These are phyloP conservation scores for Trichoderma sp. DNA, from an alignment of 2,329 filamentous ascomycete species.

Conservation along the genomic window DNA sequence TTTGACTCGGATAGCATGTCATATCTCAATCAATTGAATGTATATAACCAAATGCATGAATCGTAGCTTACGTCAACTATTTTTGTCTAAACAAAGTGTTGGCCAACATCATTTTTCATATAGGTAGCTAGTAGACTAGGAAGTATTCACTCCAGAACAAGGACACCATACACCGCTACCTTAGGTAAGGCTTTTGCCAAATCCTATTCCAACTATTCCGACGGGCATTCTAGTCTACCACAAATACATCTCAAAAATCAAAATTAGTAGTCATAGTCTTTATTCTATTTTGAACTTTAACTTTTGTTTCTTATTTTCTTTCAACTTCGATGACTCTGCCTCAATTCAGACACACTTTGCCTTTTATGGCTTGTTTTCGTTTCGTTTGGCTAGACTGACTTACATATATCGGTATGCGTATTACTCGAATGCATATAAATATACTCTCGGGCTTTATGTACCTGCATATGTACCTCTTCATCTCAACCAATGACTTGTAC, in stretches of 20 bases:
- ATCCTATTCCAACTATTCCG: background rate
- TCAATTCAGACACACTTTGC: too few species aligned
- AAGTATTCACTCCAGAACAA: background rate
- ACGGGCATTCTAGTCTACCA: background rate
- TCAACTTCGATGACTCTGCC: too few species aligned
- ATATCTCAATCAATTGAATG: background rate
- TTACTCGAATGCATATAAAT: too few species aligned
- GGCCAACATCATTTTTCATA: too few species aligned
- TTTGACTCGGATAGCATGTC: too few species aligned
- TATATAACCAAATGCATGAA: background rate
- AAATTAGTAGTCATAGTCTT: background rate
- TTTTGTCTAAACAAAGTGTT: background rate
- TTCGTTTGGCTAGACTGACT: too few species aligned
- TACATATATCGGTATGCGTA: too few species aligned
- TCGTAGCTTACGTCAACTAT: background rate
- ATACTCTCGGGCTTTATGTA: too few species aligned
- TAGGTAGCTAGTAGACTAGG: background rate
- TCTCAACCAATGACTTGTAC: background rate
- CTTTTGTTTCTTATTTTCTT: too few species aligned
- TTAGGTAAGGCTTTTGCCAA: background rate
- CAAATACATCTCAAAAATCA: background rate
- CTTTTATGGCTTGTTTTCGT: too few species aligned
- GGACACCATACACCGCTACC: background rate
- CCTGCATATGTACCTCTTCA: too few species aligned
- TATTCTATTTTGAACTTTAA: too few species aligned